Conservation (phyloP, 1,139 yeast genomes). For the Lodderomyces metapsilosis region DNA sequence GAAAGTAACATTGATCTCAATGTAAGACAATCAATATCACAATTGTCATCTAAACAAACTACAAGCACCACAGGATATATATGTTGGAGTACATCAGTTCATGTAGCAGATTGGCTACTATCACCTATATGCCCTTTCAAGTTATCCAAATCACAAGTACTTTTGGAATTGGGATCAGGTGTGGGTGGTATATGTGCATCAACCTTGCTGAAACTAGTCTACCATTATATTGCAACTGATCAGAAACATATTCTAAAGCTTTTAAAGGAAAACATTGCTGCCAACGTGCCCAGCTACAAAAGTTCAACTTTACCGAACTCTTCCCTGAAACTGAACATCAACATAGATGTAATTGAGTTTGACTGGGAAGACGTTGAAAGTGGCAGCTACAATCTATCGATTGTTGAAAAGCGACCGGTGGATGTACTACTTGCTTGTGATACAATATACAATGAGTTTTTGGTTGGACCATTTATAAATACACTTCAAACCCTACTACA, state of each 20-base stretch:
- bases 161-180: constrained; percentile 70
- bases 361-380: constrained; percentile 62
- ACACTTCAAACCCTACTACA: constrained; percentile 39
- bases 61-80: constrained; percentile 71
- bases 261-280: constrained; percentile 42
- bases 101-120: constrained; percentile 51
- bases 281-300: constrained; percentile 25
- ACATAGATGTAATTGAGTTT: constrained; percentile 42
- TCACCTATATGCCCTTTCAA: constrained; percentile 9
- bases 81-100: constrained; percentile 57
- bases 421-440: constrained; percentile 65
- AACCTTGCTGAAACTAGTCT: constrained; percentile 36
- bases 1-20: constrained; percentile 27
- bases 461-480: constrained; percentile 50
- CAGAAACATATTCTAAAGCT: constrained; percentile 57
- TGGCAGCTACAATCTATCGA: constrained; percentile 25
- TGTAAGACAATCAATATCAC: constrained; percentile 43
- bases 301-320: constrained; percentile 4
- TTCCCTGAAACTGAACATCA: constrained; percentile 5
- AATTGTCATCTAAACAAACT: constrained; percentile 35
- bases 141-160: constrained; percentile 17
- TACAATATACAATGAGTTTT: constrained; percentile 65
- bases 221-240: constrained; percentile 57
- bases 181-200: constrained; percentile 56
- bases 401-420: constrained; percentile 20